Conservation (phyloP, 805 yeast genomes). For the Suhomyces sp. region DNA sequence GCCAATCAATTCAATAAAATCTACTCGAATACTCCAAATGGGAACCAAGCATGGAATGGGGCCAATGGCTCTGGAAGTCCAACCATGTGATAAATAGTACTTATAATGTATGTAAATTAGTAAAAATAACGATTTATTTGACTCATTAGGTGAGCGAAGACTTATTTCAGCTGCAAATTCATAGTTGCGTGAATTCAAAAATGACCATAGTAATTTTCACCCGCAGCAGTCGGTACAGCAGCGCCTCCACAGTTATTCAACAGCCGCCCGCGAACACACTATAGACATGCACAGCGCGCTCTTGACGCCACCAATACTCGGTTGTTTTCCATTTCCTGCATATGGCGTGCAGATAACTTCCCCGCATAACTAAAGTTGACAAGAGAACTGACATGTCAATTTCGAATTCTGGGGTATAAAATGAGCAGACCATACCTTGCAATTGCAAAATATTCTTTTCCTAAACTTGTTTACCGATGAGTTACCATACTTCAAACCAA, state of each 20-base stretch:
- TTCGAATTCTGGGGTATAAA: not conserved
- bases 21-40: not conserved
- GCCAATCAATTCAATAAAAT: not conserved
- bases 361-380: not conserved
- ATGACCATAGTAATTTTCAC: not conserved
- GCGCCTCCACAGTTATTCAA: not conserved
- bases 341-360: not conserved
- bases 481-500: constrained; percentile 13
- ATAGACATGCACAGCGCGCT: not conserved
- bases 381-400: not conserved
- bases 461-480: constrained; percentile 5
- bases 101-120: not conserved
- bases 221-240: not conserved
- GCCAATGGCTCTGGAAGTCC: not conserved
- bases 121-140: not conserved
- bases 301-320: not conserved
- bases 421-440: not conserved
- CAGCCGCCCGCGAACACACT: not conserved
- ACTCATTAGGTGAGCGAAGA: not conserved
- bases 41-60: not conserved
- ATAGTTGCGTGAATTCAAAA: not conserved
- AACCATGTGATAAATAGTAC: not conserved
- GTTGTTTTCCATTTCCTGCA: not conserved
- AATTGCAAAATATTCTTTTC: not conserved
- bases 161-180: not conserved